phyloP scores from a whole-genome alignment of 108 stramenopile genomes.

The Cylindrotheca closterium region DNA sequence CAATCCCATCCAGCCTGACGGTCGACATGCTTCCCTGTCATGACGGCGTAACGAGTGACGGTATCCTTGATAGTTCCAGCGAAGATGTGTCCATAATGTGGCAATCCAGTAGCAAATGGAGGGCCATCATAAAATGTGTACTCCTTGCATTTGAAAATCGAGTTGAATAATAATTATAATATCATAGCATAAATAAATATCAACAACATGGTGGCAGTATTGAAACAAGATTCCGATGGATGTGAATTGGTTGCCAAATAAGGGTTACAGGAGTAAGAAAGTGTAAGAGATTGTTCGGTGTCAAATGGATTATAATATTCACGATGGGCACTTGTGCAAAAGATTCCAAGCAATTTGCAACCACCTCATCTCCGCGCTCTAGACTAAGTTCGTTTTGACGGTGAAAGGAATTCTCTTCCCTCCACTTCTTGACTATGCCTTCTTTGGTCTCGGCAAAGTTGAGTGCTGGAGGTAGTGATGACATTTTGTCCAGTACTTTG shows the following conservation, averaged over 20 bases:
- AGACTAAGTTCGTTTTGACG: conserved; percentile 63
- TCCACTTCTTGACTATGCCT: conserved; percentile 80
- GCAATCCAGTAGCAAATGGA: conserved; percentile 98
- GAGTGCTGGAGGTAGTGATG: conserved; percentile 71
- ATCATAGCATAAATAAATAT: too few relatives aligned
- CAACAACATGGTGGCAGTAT: too few relatives aligned
- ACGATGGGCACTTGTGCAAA: neutral
- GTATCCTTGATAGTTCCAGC: conserved; percentile 99
- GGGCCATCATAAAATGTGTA: conserved; percentile 99
- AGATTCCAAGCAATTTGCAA: too few relatives aligned
- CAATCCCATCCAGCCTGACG: conserved; percentile 99
- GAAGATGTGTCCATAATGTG: conserved; percentile 99
- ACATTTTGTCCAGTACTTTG: too few relatives aligned
- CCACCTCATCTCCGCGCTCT: conserved; percentile 80
- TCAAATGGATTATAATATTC: too few relatives aligned
- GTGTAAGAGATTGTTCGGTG: too few relatives aligned
- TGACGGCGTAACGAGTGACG: conserved; percentile 97
- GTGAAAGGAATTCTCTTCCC: conserved; percentile 66
- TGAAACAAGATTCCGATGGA: too few relatives aligned
- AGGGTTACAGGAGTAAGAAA: too few relatives aligned
- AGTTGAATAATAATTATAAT: too few relatives aligned
- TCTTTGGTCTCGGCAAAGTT: conserved; percentile 84
- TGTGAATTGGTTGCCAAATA: too few relatives aligned
- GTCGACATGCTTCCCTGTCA: conserved; percentile 89
- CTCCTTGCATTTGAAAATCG: conserved; percentile 48